Conservation (phyloP, 345 rosid species). For the Salix dunnii region DNA sequence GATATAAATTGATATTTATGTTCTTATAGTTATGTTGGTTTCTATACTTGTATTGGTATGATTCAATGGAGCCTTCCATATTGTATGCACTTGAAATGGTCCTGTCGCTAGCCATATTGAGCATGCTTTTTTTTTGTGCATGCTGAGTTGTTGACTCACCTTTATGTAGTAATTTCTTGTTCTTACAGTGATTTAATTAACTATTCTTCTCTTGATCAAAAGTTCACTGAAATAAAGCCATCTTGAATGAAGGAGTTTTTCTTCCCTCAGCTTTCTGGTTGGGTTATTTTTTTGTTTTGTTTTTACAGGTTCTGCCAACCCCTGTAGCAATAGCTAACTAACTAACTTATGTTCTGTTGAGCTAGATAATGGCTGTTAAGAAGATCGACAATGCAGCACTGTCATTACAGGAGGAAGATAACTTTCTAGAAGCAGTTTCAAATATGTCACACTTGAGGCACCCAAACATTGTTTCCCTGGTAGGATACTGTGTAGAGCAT, state of each 20-base stretch:
- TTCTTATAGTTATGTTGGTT: neutral
- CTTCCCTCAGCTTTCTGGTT: neutral
- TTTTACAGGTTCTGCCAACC: neutral
- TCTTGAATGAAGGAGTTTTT: neutral
- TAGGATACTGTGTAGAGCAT: conserved; percentile 91
- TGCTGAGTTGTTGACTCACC: neutral
- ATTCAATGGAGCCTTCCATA: neutral
- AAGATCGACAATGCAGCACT: conserved; percentile 90
- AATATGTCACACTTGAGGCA: conserved; percentile 93
- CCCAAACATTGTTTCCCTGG: conserved; percentile 75
- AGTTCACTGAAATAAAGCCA: neutral
- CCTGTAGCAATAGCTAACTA: neutral
- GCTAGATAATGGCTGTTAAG: conserved; percentile 80
- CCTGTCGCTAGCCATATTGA: neutral
- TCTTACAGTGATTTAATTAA: neutral
- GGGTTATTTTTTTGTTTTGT: neutral
- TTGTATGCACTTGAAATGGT: neutral
- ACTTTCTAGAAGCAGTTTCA: conserved; percentile 86
- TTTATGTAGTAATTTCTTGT: neutral
- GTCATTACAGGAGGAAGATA: conserved; percentile 87
- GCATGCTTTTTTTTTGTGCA: neutral
- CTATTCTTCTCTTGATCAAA: neutral
- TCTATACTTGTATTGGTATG: neutral
- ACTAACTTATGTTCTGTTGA: conserved; percentile 15
- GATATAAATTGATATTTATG: neutral